Evolutionary conservation across 2,329 filamentous ascomycete genomes (phyloP), one percentile per base, ranked within the genome.

Genomic region (Sphaceloma murrayae): DNA sequence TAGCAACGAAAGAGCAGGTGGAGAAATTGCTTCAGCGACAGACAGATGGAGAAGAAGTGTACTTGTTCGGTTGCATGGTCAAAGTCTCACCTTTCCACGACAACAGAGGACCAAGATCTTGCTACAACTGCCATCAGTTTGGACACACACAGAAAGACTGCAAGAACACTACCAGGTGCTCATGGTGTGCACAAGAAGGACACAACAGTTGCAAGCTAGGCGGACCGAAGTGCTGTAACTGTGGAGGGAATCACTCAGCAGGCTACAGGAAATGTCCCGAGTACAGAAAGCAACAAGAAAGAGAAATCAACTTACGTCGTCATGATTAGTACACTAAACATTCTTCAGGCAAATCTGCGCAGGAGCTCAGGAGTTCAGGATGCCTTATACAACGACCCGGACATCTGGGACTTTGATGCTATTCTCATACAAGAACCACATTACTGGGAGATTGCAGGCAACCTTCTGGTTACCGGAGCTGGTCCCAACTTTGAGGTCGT

Each of bases 381-480:
- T 33, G 27, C 40, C 14, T 33, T 43, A 19, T 43, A 43, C 17
- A 43, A 43, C 27, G 40, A 43, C 17, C 14, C 14, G 14, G 27
- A 33, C 14, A 31, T 43, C 17, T 43, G 18, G 26, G 36, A 31
- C 26, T 33, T 31, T 24, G 16, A 43, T 13, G 27, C 40, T n/a
- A 43, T 43, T 33, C 40, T 43, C 9, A 43, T 43, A 31, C 27
- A 43, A 22, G 40, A 43, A 43, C 27, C 27, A 31, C 27, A 43
- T 33, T 43, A 33, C 10, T 31, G 16, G 26, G 18, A 33, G 10
- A 33, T 22, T 13, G 27, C 8, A 43, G 40, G 27, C 5, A 18
- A 43, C 26, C 16, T 33, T 11, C 40, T 13, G 2, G 18, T 43
- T 7, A 43, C 40, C 1, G 27, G 40, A 43, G 40, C 29, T 19